phyloP scores from a whole-genome alignment of 2,329 filamentous ascomycete species.

The Fusarium domesticum region DNA sequence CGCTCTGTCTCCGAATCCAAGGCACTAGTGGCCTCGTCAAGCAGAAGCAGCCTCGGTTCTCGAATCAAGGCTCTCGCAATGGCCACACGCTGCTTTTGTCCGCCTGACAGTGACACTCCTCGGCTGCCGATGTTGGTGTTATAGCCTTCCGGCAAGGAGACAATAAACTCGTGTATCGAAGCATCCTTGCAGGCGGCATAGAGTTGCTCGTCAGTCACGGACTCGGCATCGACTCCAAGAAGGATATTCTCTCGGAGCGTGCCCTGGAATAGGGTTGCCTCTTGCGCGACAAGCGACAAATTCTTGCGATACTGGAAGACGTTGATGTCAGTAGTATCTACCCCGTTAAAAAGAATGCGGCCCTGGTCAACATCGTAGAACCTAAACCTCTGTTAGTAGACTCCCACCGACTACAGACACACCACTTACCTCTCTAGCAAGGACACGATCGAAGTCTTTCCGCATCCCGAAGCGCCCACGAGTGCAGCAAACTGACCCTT shows the following conservation, averaged over 20 bases:
- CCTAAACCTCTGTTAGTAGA: slow-evolving; percentile 28
- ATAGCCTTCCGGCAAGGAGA: slow-evolving; percentile 64
- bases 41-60: slow-evolving; percentile 61
- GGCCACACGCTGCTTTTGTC: slow-evolving; percentile 67
- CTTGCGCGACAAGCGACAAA: slow-evolving; percentile 71
- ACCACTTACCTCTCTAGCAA: slow-evolving; percentile 50
- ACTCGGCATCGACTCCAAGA: slow-evolving; percentile 57
- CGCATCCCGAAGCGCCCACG: slow-evolving; percentile 67
- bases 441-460: slow-evolving; percentile 69
- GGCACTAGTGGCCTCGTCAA: slow-evolving; percentile 72
- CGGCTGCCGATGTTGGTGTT: slow-evolving; percentile 64
- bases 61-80: slow-evolving; percentile 68
- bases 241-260: slow-evolving; percentile 68
- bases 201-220: slow-evolving; percentile 50
- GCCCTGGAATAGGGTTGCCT: slow-evolving; percentile 69
- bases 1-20: slow-evolving; percentile 63
- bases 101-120: slow-evolving; percentile 66
- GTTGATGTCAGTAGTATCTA: slow-evolving; percentile 57
- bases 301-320: slow-evolving; percentile 60
- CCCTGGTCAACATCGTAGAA: slow-evolving; percentile 70
- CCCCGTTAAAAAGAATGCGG: slow-evolving; percentile 60
- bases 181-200: slow-evolving; percentile 57
- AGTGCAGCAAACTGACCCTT: slow-evolving; percentile 69
- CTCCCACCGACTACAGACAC: not conserved
- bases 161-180: slow-evolving; percentile 69